Conservation (phyloP, 371 early-diverging fungal genomes). For the Rhizopus stolonifer region DNA sequence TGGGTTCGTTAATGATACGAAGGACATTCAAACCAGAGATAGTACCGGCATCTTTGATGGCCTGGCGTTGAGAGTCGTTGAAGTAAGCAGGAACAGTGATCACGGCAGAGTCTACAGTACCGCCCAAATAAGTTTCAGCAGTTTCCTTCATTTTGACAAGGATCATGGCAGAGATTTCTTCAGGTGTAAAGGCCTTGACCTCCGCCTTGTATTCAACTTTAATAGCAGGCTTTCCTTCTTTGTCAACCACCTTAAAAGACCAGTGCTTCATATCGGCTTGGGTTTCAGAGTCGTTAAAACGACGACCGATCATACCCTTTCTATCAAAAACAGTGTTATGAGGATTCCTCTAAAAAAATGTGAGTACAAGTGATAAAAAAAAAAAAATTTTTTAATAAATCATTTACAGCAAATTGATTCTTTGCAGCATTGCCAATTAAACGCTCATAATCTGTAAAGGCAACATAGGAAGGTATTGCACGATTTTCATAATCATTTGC, state of each 20-base stretch:
- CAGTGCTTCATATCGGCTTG: constrained; percentile 84
- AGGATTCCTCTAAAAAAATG: constrained; percentile 70
- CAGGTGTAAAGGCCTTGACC: constrained; percentile 91
- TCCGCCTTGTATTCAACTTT: constrained; percentile 85
- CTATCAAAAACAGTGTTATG: constrained; percentile 91
- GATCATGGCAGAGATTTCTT: constrained; percentile 93
- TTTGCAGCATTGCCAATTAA: constrained; percentile 84
- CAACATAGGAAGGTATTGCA: constrained; percentile 86
- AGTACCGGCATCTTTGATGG: constrained; percentile 94
- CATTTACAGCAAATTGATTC: constrained; percentile 63
- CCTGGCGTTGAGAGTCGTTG: constrained; percentile 94
- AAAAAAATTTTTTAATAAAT: no score
- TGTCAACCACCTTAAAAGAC: constrained; percentile 87
- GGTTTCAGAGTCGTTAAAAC: constrained; percentile 83
- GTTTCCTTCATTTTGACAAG: constrained; percentile 90
- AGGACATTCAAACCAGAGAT: constrained; percentile 92
- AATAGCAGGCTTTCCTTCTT: constrained; percentile 94
- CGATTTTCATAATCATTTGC: constrained; percentile 79
- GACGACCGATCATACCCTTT: constrained; percentile 96
- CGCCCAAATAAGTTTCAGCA: constrained; percentile 80
- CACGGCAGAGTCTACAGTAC: constrained; percentile 82
- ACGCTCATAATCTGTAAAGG: constrained; percentile 72
- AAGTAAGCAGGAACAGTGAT: constrained; percentile 77
- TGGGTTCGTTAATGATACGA: constrained; percentile 97
- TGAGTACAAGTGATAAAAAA: no score